Evolutionary conservation across 83 land plant species (phyloP).

Genomic region (Picea abies): DNA sequence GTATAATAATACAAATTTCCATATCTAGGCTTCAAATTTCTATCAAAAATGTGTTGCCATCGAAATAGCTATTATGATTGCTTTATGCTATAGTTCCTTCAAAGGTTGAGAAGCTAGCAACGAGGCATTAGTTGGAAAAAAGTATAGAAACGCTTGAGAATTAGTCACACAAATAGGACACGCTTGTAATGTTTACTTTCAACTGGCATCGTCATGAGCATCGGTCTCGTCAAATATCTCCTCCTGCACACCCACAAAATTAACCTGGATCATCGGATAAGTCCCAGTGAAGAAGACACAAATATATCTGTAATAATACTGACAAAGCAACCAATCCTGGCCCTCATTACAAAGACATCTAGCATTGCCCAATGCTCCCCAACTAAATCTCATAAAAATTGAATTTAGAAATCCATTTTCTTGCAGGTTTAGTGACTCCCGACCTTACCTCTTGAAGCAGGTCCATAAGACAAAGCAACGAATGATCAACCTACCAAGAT

Average conservation of each 20-base stretch:
- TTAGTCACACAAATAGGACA: not conserved
- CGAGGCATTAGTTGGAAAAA: not conserved
- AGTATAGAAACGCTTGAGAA: not conserved
- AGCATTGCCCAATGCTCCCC: not conserved
- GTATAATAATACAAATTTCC: not conserved
- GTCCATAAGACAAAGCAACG: too few species aligned
- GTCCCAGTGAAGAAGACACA: not conserved
- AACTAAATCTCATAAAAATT: not conserved
- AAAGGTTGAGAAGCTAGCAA: not conserved
- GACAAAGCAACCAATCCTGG: not conserved
- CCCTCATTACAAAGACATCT: not conserved
- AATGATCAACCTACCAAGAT: too few species aligned
- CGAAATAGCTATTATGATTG: not conserved
- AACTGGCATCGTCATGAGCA: not conserved
- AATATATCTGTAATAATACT: not conserved
- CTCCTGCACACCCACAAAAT: conserved; percentile 26
- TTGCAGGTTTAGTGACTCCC: not conserved
- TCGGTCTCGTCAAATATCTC: conserved; percentile 45
- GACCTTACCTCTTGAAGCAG: too few species aligned
- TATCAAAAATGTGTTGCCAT: not conserved
- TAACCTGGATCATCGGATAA: not conserved
- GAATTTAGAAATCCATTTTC: not conserved
- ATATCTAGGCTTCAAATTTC: not conserved
- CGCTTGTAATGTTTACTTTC: not conserved
- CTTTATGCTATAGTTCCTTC: not conserved